phyloP scores from a whole-genome alignment of 1,139 yeast genomes.

The Arxiozyma slooffiae region DNA sequence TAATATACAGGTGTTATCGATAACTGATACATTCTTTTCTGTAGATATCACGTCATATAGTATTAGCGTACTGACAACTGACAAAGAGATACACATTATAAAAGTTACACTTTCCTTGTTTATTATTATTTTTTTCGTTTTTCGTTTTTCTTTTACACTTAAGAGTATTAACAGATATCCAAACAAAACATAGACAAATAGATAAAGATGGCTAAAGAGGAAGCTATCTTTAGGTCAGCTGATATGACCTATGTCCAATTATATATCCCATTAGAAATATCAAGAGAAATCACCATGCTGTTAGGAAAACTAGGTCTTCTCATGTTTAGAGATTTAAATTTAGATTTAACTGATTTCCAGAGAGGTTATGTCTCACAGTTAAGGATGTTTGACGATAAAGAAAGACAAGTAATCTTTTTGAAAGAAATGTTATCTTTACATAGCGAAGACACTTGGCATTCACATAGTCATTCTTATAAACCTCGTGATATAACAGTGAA shows the following conservation, averaged over 20 bases:
- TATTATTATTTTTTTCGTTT: neutral
- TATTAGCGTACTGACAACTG: neutral
- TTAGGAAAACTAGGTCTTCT: slow-evolving; percentile 56
- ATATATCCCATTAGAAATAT: slow-evolving; percentile 61
- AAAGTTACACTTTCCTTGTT: too few relatives aligned
- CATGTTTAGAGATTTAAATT: slow-evolving; percentile 63
- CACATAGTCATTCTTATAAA: slow-evolving; percentile 10
- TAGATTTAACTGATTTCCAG: slow-evolving; percentile 60
- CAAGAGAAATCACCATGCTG: slow-evolving; percentile 55
- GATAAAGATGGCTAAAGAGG: slow-evolving; percentile 10
- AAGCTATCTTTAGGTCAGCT: slow-evolving; percentile 43
- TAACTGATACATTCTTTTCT: neutral
- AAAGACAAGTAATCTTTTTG: slow-evolving; percentile 51
- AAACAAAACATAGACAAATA: neutral
- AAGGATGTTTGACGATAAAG: slow-evolving; percentile 57
- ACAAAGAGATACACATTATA: too few relatives aligned
- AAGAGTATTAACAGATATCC: neutral
- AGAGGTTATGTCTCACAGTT: slow-evolving; percentile 62
- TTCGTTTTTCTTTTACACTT: neutral
- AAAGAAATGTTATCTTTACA: slow-evolving; percentile 37
- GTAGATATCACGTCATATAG: neutral
- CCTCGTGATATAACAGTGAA: slow-evolving; percentile 15
- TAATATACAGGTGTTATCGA: neutral
- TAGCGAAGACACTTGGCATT: slow-evolving; percentile 29
- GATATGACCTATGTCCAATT: slow-evolving; percentile 69